Base-by-base conservation (phyloP, 208 protist species). In the Zelonia costaricensis region DNA sequence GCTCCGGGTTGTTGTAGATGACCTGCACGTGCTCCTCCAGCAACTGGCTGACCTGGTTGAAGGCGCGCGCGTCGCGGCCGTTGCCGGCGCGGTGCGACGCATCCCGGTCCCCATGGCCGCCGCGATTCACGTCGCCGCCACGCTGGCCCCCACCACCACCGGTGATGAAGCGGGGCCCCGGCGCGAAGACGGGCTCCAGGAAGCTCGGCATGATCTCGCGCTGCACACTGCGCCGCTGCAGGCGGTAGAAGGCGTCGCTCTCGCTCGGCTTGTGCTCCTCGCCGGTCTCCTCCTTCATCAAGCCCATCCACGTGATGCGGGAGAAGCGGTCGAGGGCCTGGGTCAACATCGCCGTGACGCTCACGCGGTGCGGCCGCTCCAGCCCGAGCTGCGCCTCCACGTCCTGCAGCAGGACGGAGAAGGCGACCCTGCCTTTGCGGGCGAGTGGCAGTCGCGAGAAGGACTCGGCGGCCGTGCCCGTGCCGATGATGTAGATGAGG, bases 401-500 rank as follows among this genome's bases (percentile, higher is more conserved):
- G 59, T 95, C 90, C 67, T 92, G 72, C 31, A 95, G 75, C 13
- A 95, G 73, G 38, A 95, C 87, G 0, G 90, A 93, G 42, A 87
- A 78, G 62, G 70, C 74, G 30, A 62, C 74, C 45, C 78, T 79
- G 27, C 90, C 90, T 57, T 95, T 95, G 20, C 90, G 83, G 15
- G 69, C 57, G 10, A 84, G 55, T 7, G 90, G 90, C 59, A 95
- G 88, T 30, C 76, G 65, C 31, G 78, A 55, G 72, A 95, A 93
- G 3, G 79, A 65, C 65, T 82, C 76, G 4, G 83, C 84, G 2
- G 90, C 90, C 12, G 70, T 84, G 42, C 90, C 90, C 39, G 80
- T 82, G 56, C 90, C 90, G 58, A 95, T 86, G 42, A 95, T 87
- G 73, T 95, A 95, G 51, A 95, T 78, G 13, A 92, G 80, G 49